Conservation (phyloP, 2,329 filamentous ascomycete genomes). For the Scedosporium apiospermum region DNA sequence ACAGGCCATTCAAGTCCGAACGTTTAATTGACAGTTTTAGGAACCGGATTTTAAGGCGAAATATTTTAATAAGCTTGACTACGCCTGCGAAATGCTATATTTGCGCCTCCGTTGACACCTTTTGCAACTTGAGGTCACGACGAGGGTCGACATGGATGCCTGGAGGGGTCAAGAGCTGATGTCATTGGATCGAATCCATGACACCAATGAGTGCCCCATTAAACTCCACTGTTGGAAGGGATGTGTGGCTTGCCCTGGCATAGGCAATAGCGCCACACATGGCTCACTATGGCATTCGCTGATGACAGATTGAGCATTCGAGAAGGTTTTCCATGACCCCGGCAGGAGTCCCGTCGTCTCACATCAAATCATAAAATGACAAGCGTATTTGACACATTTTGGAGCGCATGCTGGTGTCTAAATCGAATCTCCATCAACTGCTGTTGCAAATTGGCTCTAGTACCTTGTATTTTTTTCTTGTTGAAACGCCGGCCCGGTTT, state of each 20-base stretch:
- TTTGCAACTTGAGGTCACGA: not conserved
- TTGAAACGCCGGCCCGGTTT: not conserved
- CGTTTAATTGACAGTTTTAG: not conserved
- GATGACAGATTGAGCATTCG: too few species aligned
- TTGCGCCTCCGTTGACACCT: not conserved
- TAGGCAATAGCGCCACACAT: too few species aligned
- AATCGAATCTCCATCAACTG: not conserved
- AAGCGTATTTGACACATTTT: too few species aligned
- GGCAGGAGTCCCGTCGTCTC: too few species aligned
- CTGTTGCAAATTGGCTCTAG: not conserved
- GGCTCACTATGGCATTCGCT: too few species aligned
- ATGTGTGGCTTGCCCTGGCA: too few species aligned
- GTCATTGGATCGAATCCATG: not conserved
- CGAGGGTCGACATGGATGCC: constrained; percentile 8
- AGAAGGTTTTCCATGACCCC: too few species aligned
- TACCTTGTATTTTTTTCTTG: not conserved
- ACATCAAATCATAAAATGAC: too few species aligned
- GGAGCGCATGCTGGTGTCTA: not conserved
- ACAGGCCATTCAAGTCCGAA: not conserved
- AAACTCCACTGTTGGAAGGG: too few species aligned
- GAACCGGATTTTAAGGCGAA: not conserved
- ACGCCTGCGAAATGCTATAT: not conserved
- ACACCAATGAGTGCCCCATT: not conserved
- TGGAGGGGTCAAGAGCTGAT: not conserved
- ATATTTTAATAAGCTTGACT: not conserved